These are phyloP conservation scores for Prasinococcaceae sp. DNA, from an alignment of 139 green algal species.

Conservation along the genomic window DNA sequence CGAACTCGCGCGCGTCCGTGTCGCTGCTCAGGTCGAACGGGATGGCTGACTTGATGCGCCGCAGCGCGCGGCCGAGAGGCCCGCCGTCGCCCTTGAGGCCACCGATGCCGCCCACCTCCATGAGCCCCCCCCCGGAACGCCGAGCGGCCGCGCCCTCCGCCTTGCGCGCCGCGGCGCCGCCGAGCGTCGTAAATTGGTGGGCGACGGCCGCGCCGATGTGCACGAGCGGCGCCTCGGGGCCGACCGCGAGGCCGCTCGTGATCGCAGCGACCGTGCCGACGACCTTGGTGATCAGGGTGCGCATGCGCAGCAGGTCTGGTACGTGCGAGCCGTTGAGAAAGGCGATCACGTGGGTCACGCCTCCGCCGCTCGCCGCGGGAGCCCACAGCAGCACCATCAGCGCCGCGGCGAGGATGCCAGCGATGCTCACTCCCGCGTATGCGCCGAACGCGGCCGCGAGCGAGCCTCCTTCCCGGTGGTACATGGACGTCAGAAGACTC, in stretches of 20 bases:
- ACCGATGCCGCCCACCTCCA: not conserved
- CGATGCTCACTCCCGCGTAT: too few species aligned
- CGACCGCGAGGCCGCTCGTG: conserved; percentile 24
- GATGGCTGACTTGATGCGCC: not conserved
- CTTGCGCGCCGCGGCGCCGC: too few species aligned
- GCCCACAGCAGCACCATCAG: conserved; percentile 57
- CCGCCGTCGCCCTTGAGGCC: not conserved
- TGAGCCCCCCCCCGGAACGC: not conserved
- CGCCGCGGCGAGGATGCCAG: not conserved
- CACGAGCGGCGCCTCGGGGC: conserved; percentile 73
- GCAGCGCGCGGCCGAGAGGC: not conserved
- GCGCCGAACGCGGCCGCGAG: too few species aligned
- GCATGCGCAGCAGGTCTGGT: conserved; percentile 43
- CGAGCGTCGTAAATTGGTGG: too few species aligned
- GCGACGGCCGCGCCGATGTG: conserved; percentile 73
- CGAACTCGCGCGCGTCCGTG: conserved; percentile 61
- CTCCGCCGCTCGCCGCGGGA: conserved; percentile 51
- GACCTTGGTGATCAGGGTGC: conserved; percentile 49
- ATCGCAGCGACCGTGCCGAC: conserved; percentile 1
- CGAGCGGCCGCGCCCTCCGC: too few species aligned
- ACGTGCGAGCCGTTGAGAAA: conserved; percentile 57
- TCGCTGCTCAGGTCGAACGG: conserved; percentile 16
- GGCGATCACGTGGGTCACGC: conserved; percentile 74
- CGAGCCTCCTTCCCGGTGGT: too few species aligned
- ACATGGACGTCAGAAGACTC: too few species aligned